Evolutionary conservation across 371 early-diverging fungal species (phyloP).

Genomic region (Chytridium lagenaria): DNA sequence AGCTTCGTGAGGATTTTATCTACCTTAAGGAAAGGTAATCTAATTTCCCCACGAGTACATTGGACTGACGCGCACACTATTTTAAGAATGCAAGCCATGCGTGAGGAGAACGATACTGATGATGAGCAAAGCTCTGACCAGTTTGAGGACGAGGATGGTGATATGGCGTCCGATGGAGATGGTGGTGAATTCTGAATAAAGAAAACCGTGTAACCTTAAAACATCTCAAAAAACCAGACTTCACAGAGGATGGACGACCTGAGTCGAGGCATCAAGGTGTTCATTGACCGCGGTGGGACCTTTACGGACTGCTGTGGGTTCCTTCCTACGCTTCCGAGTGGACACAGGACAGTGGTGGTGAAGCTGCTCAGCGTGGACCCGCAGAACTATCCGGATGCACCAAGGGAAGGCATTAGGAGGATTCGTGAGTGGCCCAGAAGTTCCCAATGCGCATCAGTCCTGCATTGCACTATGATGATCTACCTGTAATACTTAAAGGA

Average conservation of each 20-base stretch:
- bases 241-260: neutral
- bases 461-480: neutral
- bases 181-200: neutral
- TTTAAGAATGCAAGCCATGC: neutral
- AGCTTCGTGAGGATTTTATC: slow-evolving; percentile 12
- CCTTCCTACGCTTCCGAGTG: slow-evolving; percentile 21
- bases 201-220: too few relatives aligned
- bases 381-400: slow-evolving; percentile 90
- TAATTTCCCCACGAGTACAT: too few relatives aligned
- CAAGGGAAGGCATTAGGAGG: slow-evolving; percentile 91
- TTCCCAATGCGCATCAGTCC: neutral
- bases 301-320: slow-evolving; percentile 56
- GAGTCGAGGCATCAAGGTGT: slow-evolving; percentile 30
- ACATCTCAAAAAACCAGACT: too few relatives aligned
- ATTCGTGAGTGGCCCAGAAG: slow-evolving; percentile 60
- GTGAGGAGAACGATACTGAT: neutral
- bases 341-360: slow-evolving; percentile 54
- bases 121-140: neutral
- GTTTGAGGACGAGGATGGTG: too few relatives aligned
- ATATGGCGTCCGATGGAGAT: neutral
- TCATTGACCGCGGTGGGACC: slow-evolving; percentile 53
- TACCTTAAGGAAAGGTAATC: slow-evolving; percentile 8
- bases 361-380: slow-evolving; percentile 94
- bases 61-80: neutral
- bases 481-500: neutral